Evolutionary conservation across 2,329 filamentous ascomycete genomes (phyloP).

Genomic region (Fusarium sp.): DNA sequence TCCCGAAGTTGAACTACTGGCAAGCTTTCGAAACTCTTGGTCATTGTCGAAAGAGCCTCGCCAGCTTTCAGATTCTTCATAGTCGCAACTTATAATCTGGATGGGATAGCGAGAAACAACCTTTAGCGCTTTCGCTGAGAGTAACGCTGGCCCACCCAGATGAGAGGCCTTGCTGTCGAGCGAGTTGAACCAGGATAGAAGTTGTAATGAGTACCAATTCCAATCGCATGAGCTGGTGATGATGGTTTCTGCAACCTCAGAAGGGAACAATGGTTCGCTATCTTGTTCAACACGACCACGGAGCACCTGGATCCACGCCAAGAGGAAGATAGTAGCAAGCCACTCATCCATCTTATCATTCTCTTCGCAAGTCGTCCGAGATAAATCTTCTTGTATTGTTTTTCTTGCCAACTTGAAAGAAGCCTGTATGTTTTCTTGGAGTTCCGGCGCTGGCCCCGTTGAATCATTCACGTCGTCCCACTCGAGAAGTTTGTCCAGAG

Average conservation of each 20-base stretch:
- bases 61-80: background rate
- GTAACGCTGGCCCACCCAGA: background rate
- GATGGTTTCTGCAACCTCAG: background rate
- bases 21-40: background rate
- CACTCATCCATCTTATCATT: background rate
- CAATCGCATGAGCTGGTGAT: background rate
- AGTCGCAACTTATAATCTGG: constrained; percentile 4
- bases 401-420: background rate
- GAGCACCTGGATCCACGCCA: constrained; percentile 2
- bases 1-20: background rate
- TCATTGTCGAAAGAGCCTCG: background rate
- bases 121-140: background rate
- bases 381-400: background rate
- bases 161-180: constrained; percentile 1
- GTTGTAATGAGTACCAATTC: constrained; percentile 6
- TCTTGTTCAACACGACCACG: background rate
- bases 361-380: fast-evolving
- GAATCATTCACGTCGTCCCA: background rate
- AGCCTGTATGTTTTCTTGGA: background rate
- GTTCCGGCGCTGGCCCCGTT: fast-evolving
- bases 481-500: background rate
- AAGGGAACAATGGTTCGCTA: background rate
- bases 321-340: background rate
- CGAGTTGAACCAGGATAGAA: constrained; percentile 7
- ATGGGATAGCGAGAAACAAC: constrained; percentile 2